These are phyloP conservation scores for Ustilago vetiveriae DNA, from an alignment of 1,284 basidiomycete genomes.

Conservation along the genomic window DNA sequence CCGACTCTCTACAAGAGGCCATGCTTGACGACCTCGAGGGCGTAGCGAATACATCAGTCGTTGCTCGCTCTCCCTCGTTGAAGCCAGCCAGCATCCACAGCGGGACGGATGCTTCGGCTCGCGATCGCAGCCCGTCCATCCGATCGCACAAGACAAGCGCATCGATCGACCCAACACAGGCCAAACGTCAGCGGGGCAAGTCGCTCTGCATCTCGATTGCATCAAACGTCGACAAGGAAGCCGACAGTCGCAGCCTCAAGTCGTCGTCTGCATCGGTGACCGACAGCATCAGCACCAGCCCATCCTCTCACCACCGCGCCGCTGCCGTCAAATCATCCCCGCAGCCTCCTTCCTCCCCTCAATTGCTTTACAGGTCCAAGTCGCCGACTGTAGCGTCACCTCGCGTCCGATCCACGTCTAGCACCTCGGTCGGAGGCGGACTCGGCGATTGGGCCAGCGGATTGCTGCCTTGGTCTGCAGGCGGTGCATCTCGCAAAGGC, in stretches of 20 bases:
- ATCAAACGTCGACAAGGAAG: constrained; percentile 21
- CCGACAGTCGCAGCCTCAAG: constrained; percentile 25
- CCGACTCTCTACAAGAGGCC: constrained; percentile 57
- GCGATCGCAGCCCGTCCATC: constrained; percentile 24
- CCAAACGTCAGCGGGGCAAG: constrained; percentile 26
- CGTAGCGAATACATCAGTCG: constrained; percentile 14
- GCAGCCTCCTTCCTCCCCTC: constrained; percentile 25
- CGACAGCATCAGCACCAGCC: constrained; percentile 31
- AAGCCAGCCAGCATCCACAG: constrained; percentile 32
- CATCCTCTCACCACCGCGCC: constrained; percentile 13
- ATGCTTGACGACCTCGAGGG: constrained; percentile 60
- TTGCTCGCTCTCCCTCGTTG: constrained; percentile 23
- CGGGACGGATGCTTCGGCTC: background rate
- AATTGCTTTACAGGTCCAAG: constrained; percentile 21
- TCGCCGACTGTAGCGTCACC: constrained; percentile 15
- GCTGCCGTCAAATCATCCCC: constrained; percentile 14
- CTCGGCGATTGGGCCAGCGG: constrained; percentile 54
- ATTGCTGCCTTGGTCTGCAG: constrained; percentile 45
- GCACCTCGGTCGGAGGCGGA: constrained; percentile 15
- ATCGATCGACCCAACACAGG: constrained; percentile 11
- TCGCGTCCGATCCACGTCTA: constrained; percentile 29
- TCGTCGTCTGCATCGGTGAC: constrained; percentile 24
- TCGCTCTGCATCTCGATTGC: constrained; percentile 32
- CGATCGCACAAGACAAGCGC: constrained; percentile 27
- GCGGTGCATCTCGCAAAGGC: constrained; percentile 36